Evolutionary conservation across 2,329 filamentous ascomycete species (phyloP).

Genomic region (Thelonectria blattea): DNA sequence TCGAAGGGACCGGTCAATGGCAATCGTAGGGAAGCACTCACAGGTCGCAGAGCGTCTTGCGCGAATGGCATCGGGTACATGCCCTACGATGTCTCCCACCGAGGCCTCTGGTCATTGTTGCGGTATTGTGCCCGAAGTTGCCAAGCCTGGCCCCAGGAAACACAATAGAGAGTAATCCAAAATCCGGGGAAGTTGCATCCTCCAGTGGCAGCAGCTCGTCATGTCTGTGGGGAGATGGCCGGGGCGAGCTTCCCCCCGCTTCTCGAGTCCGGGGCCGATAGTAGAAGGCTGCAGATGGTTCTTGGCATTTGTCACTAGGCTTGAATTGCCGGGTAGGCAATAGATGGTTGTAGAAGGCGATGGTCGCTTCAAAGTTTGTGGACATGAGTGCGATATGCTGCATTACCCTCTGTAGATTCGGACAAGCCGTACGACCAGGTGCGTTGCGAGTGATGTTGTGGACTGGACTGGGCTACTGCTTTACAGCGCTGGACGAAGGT

Average conservation of each 20-base stretch:
- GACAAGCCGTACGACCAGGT: slow-evolving; percentile 14
- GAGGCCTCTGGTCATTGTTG: slow-evolving; percentile 19
- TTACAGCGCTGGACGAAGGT: slow-evolving; percentile 16
- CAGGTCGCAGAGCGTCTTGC: slow-evolving; percentile 23
- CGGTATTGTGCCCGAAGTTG: not conserved
- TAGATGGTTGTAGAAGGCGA: slow-evolving; percentile 13
- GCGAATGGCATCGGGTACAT: slow-evolving; percentile 17
- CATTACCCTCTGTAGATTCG: not conserved
- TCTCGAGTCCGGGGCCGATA: slow-evolving; percentile 7
- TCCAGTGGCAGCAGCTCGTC: not conserved
- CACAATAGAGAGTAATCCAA: slow-evolving; percentile 1
- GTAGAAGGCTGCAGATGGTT: slow-evolving; percentile 22
- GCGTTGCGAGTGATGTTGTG: not conserved
- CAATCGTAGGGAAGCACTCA: not conserved
- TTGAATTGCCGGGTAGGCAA: not conserved
- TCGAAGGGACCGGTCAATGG: not conserved
- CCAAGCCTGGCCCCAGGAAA: slow-evolving; percentile 2
- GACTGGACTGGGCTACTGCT: not conserved
- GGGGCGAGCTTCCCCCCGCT: slow-evolving; percentile 13
- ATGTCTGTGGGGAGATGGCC: slow-evolving; percentile 2
- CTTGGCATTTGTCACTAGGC: not conserved
- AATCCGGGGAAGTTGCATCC: not conserved
- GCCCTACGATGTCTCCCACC: slow-evolving; percentile 21
- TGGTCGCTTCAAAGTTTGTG: not conserved
- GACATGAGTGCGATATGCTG: no score